phyloP scores from a whole-genome alignment of 805 yeast species.

The Wickerhamomyces alni region DNA sequence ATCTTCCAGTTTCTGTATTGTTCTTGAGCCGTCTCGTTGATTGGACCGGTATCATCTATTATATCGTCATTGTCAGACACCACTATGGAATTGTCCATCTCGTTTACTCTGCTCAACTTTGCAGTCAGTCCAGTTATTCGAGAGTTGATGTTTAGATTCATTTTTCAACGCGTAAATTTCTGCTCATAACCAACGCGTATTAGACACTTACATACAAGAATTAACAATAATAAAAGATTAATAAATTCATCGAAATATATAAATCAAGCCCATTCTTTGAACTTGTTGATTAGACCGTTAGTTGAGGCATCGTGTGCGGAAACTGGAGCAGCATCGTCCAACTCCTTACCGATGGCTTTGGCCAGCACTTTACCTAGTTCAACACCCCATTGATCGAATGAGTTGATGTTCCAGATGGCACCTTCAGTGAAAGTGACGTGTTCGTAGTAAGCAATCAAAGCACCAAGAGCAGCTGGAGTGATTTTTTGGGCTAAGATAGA shows the following conservation, averaged over 20 bases:
- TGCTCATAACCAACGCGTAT: too few species aligned
- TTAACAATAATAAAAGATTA: too few species aligned
- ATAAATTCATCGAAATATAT: not conserved
- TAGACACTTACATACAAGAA: too few species aligned
- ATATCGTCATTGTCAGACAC: not conserved
- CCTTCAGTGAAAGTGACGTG: constrained; percentile 97
- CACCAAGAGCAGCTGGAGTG: constrained; percentile 94
- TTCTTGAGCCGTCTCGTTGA: constrained; percentile 9
- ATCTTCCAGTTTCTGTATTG: constrained; percentile 60
- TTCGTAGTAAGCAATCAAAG: constrained; percentile 96
- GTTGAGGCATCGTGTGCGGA: constrained; percentile 85
- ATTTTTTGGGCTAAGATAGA: constrained; percentile 92
- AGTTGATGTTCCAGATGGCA: constrained; percentile 98
- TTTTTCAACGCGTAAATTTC: not conserved
- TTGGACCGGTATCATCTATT: not conserved
- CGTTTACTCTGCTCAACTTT: too few species aligned
- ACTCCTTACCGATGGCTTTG: constrained; percentile 88
- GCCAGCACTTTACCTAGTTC: constrained; percentile 98
- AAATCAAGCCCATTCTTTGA: constrained; percentile 68
- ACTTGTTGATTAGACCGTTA: constrained; percentile 88
- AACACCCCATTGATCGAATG: constrained; percentile 99
- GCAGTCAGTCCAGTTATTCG: too few species aligned
- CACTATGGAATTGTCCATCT: not conserved
- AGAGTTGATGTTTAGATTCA: too few species aligned
- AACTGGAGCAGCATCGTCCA: constrained; percentile 54